Conservation (phyloP, 1,139 yeast species). For the Yamadazyma atmosphaerica region DNA sequence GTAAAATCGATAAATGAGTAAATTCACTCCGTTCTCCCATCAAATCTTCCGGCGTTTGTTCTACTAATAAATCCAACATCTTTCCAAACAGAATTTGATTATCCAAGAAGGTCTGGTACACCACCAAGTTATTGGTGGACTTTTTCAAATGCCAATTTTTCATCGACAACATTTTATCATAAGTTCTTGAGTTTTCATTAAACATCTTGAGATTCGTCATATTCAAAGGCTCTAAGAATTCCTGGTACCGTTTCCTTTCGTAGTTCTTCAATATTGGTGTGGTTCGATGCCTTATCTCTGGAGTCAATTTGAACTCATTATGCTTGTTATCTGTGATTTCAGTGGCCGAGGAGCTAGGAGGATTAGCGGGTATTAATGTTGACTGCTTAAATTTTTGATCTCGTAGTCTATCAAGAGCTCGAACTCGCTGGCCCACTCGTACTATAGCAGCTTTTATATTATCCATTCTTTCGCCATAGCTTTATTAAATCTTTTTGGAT, state of each 20-base stretch:
- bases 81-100: constrained; percentile 30
- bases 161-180: constrained; percentile 24
- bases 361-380: neutral
- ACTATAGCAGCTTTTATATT: constrained; percentile 17
- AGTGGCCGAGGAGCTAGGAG: neutral
- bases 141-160: constrained; percentile 27
- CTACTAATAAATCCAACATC: constrained; percentile 34
- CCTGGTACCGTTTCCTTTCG: constrained; percentile 30
- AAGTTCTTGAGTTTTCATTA: constrained; percentile 22
- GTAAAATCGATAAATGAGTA: constrained; percentile 7
- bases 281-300: constrained; percentile 14
- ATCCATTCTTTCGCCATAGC: constrained; percentile 10
- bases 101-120: constrained; percentile 25
- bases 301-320: constrained; percentile 10
- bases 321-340: constrained; percentile 6
- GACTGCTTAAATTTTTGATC: constrained; percentile 4
- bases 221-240: constrained; percentile 37
- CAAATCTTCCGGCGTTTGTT: constrained; percentile 30
- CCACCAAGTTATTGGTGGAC: constrained; percentile 17
- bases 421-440: constrained; percentile 18
- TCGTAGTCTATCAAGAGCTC: constrained; percentile 12
- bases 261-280: constrained; percentile 13
- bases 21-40: constrained; percentile 9
- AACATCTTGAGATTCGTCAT: constrained; percentile 37
- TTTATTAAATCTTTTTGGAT: neutral